phyloP scores from a whole-genome alignment of 192 early-diverging fungal species.

The Backusella sp. region DNA sequence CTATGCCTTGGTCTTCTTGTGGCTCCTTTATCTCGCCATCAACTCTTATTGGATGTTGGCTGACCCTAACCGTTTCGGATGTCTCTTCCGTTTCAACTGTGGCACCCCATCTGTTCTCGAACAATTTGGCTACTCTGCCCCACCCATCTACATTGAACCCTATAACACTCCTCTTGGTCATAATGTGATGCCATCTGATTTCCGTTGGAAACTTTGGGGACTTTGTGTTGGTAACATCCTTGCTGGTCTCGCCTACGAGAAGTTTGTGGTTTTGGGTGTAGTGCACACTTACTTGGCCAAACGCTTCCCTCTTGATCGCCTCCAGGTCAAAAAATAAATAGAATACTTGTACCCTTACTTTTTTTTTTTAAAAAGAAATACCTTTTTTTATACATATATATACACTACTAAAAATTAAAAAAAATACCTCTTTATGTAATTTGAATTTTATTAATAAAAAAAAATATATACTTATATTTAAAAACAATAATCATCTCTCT shows the following conservation, averaged over 20 bases:
- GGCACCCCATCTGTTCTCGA: constrained; percentile 27
- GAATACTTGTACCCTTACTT: background rate
- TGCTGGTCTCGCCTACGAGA: constrained; percentile 45
- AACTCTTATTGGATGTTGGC: constrained; percentile 58
- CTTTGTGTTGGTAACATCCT: constrained; percentile 44
- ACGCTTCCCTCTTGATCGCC: constrained; percentile 45
- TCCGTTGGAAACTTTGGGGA: constrained; percentile 57
- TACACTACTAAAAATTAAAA: background rate
- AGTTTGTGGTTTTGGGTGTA: constrained; percentile 47
- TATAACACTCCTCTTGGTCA: constrained; percentile 61
- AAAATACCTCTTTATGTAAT: background rate
- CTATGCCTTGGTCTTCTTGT: constrained; percentile 51
- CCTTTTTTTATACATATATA: constrained; percentile 11
- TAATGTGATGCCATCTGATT: constrained; percentile 56
- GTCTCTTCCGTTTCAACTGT: constrained; percentile 59
- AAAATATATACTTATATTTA: background rate
- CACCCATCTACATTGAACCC: constrained; percentile 32
- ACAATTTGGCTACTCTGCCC: constrained; percentile 17
- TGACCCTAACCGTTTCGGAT: constrained; percentile 66
- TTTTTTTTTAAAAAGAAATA: too few relatives aligned
- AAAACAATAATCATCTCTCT: background rate
- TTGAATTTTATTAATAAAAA: background rate
- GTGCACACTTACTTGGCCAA: constrained; percentile 43
- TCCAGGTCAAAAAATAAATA: constrained; percentile 36
- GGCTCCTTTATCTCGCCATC: constrained; percentile 46